A percentile compares a stretch with the other conserved stretches of the same genome.
Evolutionary conservation across 2,329 filamentous ascomycete genomes (phyloP).

Genomic region (Sarocladiaceae sp.): DNA sequence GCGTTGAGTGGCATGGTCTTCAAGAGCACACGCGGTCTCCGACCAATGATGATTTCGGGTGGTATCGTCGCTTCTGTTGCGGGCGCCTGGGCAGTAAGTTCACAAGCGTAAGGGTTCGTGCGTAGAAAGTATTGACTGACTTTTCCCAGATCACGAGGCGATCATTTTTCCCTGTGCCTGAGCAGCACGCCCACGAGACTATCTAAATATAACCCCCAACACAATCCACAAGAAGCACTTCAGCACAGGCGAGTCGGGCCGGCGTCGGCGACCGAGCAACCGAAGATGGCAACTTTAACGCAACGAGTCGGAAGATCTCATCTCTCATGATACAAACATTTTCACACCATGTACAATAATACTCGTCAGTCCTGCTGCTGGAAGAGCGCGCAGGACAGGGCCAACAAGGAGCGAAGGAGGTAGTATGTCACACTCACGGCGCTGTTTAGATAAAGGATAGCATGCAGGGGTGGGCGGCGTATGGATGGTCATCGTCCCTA

Average conservation of each 20-base stretch:
- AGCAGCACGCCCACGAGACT: constrained; percentile 23
- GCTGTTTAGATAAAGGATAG: constrained; percentile 9
- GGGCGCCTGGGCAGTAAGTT: constrained; percentile 83
- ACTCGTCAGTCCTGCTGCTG: background rate
- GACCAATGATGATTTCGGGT: constrained; percentile 92
- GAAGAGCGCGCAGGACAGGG: background rate
- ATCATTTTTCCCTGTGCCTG: constrained; percentile 37
- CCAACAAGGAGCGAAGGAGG: constrained; percentile 5
- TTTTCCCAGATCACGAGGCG: constrained; percentile 30
- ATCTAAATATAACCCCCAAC: constrained; percentile 20
- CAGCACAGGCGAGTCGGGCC: no score
- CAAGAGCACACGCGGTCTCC: constrained; percentile 86
- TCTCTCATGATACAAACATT: constrained; percentile 7
- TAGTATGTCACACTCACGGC: constrained; percentile 1
- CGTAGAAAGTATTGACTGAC: constrained; percentile 5
- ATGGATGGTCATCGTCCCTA: constrained; percentile 1
- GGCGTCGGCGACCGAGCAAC: no score
- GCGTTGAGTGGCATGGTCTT: constrained; percentile 89
- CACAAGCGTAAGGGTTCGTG: no score
- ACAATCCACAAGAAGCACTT: no score
- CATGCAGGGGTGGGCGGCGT: constrained; percentile 7
- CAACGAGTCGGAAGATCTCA: constrained; percentile 6
- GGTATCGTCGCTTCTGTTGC: constrained; percentile 84
- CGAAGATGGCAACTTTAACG: background rate
- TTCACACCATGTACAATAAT: constrained; percentile 8